Percentiles rank a stretch among this genome's conserved stretches.
These are phyloP conservation scores for Ceratobasidium sp. DNA, from an alignment of 1,284 basidiomycete species.

Conservation along the genomic window DNA sequence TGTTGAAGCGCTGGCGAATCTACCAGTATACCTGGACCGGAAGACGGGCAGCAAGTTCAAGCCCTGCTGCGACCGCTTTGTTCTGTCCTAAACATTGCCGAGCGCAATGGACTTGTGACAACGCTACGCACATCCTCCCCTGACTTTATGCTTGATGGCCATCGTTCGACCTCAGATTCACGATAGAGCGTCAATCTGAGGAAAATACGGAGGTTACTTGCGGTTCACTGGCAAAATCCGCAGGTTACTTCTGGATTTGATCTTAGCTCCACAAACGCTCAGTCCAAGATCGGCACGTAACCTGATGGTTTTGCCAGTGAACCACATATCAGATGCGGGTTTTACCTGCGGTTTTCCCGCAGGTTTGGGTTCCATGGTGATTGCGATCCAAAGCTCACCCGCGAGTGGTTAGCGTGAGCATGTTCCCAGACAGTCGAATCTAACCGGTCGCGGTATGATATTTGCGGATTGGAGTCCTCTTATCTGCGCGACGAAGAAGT, in stretches of 20 bases:
- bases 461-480: constrained; percentile 7
- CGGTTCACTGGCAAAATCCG: no score
- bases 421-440: neutral
- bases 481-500: neutral
- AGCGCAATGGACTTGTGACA: neutral
- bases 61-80: neutral
- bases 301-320: no score
- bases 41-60: neutral
- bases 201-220: no score
- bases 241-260: no score
- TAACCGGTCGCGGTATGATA: neutral
- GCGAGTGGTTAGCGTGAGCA: neutral
- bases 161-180: neutral
- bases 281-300: no score
- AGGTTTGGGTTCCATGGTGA: no score
- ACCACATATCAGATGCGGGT: no score
- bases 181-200: no score
- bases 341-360: no score
- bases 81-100: constrained; percentile 6
- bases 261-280: no score
- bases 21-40: neutral
- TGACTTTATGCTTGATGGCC: neutral
- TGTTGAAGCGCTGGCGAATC: neutral
- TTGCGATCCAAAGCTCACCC: neutral
- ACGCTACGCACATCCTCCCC: neutral